Base-by-base conservation (phyloP, 169 alveolate genomes). In the Plasmodium coatneyi region DNA sequence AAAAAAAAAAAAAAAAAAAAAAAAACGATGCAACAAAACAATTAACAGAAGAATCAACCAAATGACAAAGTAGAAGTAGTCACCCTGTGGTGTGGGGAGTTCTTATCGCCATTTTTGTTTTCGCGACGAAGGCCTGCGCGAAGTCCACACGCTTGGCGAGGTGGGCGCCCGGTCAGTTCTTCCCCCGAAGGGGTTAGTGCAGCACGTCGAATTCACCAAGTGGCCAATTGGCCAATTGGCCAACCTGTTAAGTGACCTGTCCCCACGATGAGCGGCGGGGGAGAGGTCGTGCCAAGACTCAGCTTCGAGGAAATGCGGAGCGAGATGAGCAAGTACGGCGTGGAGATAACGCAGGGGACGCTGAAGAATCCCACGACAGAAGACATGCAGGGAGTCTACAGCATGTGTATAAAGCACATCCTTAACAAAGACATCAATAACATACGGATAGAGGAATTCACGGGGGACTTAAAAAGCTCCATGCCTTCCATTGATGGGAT, bases 301-400 rank as follows among this genome's bases (percentile, higher is more conserved):
- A 76, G 86, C 34, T 71, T 80, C 19, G 95, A 91, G 49, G 95
- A 91, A 34, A 91, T 91, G 84, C 71, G 54, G 60, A 71, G 43
- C 39, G 95, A 91, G 60, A 91, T 91, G 92, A 80, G 30, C 49
- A 91, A 91, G 34, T 91, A 91, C 54, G 95, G 95, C 16, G 95
- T 91, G 6, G 95, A 70, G 2, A 91, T 91, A 41, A 70, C 83
- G 10, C 95, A 66, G 19, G 54, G 80, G 43, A 91, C 95, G 0
- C 72, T 91, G 30, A 91, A 91, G 49, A 66, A 91, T 4, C 95
- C 95, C 7, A 91, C 86, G 16, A 91, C 95, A 30, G 95, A 91
- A 16, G 95, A 91, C 14, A 78, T 91, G 36, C 95, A 91, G 52
- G 95, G 95, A 7, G 92, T 91, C 1, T 91, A 91, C 56, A 91